These are phyloP conservation scores for Saccharomyces pastorianus DNA, from an alignment of 1,139 yeast species.

Conservation along the genomic window DNA sequence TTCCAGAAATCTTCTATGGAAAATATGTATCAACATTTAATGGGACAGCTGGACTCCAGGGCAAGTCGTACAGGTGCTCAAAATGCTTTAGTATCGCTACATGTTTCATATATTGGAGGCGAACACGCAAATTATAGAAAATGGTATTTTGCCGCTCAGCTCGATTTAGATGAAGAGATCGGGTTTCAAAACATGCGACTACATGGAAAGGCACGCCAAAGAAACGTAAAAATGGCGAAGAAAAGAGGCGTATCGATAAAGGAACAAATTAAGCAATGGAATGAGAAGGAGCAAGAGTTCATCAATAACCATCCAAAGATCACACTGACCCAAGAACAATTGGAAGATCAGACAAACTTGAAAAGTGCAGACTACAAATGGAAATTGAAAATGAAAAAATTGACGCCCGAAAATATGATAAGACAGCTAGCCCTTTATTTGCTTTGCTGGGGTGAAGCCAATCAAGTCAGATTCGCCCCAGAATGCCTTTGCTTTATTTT, in stretches of 20 bases:
- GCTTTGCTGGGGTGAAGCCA: constrained; percentile 86
- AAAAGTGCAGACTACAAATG: constrained; percentile 54
- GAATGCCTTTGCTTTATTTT: constrained; percentile 76
- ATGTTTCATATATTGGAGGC: constrained; percentile 71
- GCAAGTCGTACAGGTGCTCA: constrained; percentile 54
- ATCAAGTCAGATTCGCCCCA: constrained; percentile 74
- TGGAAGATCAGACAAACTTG: constrained; percentile 51
- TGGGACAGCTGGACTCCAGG: constrained; percentile 59
- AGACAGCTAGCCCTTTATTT: constrained; percentile 64
- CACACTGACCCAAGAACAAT: constrained; percentile 35
- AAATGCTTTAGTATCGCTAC: constrained; percentile 51
- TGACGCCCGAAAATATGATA: constrained; percentile 48
- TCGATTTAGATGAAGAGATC: constrained; percentile 55
- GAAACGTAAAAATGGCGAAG: constrained; percentile 33
- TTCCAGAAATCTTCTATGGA: constrained; percentile 55
- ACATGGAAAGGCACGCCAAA: constrained; percentile 30
- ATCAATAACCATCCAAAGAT: constrained; percentile 28
- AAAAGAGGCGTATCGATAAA: constrained; percentile 31
- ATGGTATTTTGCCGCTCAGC: constrained; percentile 69
- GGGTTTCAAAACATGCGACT: constrained; percentile 41
- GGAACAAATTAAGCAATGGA: constrained; percentile 29
- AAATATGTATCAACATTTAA: constrained; percentile 57
- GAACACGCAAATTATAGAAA: constrained; percentile 56
- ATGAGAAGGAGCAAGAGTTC: constrained; percentile 27
- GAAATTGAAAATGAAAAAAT: constrained; percentile 50